phyloP scores from a whole-genome alignment of 768 basidiomycete species.

The Rhizopogon sp. region DNA sequence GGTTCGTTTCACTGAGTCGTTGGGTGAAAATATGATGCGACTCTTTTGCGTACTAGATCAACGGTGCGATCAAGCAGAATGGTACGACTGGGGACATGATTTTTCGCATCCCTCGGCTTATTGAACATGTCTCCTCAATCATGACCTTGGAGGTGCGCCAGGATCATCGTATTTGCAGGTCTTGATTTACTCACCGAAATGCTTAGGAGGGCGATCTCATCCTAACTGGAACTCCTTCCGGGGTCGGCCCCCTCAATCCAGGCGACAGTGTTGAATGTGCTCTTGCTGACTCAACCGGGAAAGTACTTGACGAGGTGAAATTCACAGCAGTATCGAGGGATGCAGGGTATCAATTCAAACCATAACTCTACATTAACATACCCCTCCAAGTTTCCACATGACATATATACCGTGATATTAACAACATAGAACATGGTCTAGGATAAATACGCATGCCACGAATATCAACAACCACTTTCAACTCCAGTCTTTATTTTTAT shows the following conservation, averaged over 20 bases:
- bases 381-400: not conserved
- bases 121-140: slow-evolving; percentile 90
- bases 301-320: slow-evolving; percentile 54
- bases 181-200: not conserved
- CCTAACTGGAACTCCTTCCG: slow-evolving; percentile 88
- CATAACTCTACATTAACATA: slow-evolving; percentile 12
- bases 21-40: not conserved
- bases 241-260: slow-evolving; percentile 72
- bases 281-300: slow-evolving; percentile 49
- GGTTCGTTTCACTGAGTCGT: slow-evolving; percentile 31
- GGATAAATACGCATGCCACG: not conserved
- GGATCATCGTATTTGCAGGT: not conserved
- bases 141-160: slow-evolving; percentile 86
- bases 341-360: slow-evolving; percentile 61
- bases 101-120: slow-evolving; percentile 81
- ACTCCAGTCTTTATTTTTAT: slow-evolving; percentile 10
- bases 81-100: slow-evolving; percentile 90
- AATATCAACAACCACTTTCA: not conserved
- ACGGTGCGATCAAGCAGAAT: slow-evolving; percentile 77
- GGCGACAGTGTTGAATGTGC: slow-evolving; percentile 80
- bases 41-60: slow-evolving; percentile 51
- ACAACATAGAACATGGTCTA: not conserved
- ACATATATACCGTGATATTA: not conserved
- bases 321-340: slow-evolving; percentile 63
- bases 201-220: slow-evolving; percentile 85